Evolutionary conservation across 208 protist genomes (phyloP), one percentile per base, ranked within the genome.

Genomic region (Trypanosoma caninum): DNA sequence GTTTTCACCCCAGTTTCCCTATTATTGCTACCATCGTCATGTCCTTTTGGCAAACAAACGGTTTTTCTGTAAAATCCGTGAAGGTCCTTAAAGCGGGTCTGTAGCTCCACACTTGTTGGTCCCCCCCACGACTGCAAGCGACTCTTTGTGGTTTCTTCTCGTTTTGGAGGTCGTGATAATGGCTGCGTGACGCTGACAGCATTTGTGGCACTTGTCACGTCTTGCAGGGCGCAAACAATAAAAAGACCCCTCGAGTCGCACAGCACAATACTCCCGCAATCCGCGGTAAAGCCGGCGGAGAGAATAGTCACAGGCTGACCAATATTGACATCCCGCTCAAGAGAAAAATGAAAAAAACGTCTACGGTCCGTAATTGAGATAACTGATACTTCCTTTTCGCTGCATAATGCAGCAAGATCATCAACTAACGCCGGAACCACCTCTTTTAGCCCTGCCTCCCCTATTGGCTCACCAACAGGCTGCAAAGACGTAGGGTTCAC

Each of bases 11-110:
- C 28, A 20, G 41, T 9, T 38, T 27, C 25, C 4, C 5, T 11
- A 16, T n/a, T 37, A 3, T 41, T 34, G 7, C 44, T 10, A 23
- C 35, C 38, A 52, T 9, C 30, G 3, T 41, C 33, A 16, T 33
- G 52, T 42, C 76, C 51, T 50, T 67, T 68, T 44, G 74, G 73
- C 27, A 74, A 67, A 34, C 48, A 51, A 27, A 47, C 52, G 8
- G 54, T 61, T 5, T 38, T 42, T 33, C 74, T 75, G 53, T 88
- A 90, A 57, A 78, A 89, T 22, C 77, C 87, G 7, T 74, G 67
- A 18, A 93, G 79, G 25, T 74, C 74, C 50, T 78, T 50, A 51
- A 90, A 85, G 48, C 87, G 80, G 27, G 72, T 73, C 23, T 60
- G 65, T 22, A 93, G 75, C 56, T 93, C 76, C 8, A 57, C 59